These are phyloP conservation scores for Phoma sp. DNA, from an alignment of 2,329 filamentous ascomycete species.

Conservation along the genomic window DNA sequence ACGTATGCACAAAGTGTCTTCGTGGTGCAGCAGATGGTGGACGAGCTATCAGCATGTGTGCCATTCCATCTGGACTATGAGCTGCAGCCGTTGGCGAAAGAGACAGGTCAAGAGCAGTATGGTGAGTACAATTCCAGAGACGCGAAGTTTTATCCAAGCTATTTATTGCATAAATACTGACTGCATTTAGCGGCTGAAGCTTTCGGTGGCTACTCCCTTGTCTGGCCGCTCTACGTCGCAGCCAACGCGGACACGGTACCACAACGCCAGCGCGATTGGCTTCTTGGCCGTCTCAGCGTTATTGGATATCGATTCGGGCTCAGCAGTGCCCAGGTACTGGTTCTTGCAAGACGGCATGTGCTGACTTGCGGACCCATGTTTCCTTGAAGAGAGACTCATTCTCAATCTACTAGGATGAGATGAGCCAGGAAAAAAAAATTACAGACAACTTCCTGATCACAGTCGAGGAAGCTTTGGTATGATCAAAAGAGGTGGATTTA, in stretches of 20 bases:
- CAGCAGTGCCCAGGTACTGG: slow-evolving; percentile 43
- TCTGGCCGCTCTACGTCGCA: slow-evolving; percentile 50
- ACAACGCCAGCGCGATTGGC: slow-evolving; percentile 46
- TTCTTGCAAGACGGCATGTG: slow-evolving; percentile 43
- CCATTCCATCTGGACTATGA: slow-evolving; percentile 49
- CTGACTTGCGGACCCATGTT: slow-evolving; percentile 47
- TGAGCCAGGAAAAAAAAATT: too few species aligned
- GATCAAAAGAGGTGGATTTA: too few species aligned
- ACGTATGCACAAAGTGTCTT: slow-evolving; percentile 31
- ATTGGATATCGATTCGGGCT: slow-evolving; percentile 48
- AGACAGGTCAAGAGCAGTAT: slow-evolving; percentile 43
- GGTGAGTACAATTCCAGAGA: slow-evolving; percentile 26
- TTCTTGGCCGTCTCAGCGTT: slow-evolving; percentile 42
- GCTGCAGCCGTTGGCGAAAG: slow-evolving; percentile 42
- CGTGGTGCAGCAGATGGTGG: slow-evolving; percentile 47
- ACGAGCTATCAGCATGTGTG: slow-evolving; percentile 48
- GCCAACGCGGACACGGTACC: slow-evolving; percentile 46
- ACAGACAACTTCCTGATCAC: too few species aligned
- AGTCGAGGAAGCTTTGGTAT: too few species aligned
- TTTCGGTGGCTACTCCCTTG: slow-evolving; percentile 48
- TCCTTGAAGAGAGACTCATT: slow-evolving; percentile 18
- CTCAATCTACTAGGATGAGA: too few species aligned
- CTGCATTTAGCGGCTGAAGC: slow-evolving; percentile 43
- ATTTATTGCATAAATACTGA: slow-evolving; percentile 16
- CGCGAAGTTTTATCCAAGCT: not conserved